These are phyloP conservation scores for Nakazawaea siamensis DNA, from an alignment of 805 yeast genomes.

Conservation along the genomic window DNA sequence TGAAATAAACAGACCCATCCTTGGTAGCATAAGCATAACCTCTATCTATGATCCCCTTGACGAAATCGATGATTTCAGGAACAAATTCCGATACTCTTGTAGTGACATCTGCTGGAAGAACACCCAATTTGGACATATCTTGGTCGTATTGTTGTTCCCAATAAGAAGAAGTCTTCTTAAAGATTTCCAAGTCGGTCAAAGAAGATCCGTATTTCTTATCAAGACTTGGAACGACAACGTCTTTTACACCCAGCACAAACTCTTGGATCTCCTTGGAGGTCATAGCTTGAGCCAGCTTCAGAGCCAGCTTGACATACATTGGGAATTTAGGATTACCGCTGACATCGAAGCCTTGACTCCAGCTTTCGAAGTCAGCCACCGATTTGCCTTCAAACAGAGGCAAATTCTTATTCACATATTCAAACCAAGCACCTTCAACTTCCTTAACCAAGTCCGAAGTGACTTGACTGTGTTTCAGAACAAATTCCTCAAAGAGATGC, in stretches of 20 bases:
- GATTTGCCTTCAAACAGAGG: constrained; percentile 26
- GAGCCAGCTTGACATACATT: constrained; percentile 74
- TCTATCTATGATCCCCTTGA: constrained; percentile 61
- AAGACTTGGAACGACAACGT: constrained; percentile 63
- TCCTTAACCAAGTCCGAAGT: constrained; percentile 28
- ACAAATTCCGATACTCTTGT: constrained; percentile 94
- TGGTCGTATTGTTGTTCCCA: constrained; percentile 84
- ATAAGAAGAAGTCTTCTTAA: constrained; percentile 71
- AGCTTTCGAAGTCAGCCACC: constrained; percentile 33
- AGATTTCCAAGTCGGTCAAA: constrained; percentile 79
- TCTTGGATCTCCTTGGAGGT: constrained; percentile 19
- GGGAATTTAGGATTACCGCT: constrained; percentile 72
- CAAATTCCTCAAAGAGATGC: constrained; percentile 62
- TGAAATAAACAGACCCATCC: constrained; percentile 96
- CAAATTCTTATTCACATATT: constrained; percentile 48
- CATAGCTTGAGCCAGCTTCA: constrained; percentile 30
- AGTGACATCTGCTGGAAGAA: constrained; percentile 73
- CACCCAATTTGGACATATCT: constrained; percentile 83
- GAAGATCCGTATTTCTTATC: constrained; percentile 68
- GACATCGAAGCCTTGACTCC: constrained; percentile 45
- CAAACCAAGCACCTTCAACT: constrained; percentile 34
- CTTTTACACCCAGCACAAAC: constrained; percentile 51
- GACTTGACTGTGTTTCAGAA: constrained; percentile 22
- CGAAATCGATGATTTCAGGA: constrained; percentile 83
- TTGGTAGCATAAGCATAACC: constrained; percentile 79